A percentile compares a stretch with the other conserved stretches of the same genome.
Conservation (phyloP, 768 basidiomycete genomes). For the Termitomyces sp. region DNA sequence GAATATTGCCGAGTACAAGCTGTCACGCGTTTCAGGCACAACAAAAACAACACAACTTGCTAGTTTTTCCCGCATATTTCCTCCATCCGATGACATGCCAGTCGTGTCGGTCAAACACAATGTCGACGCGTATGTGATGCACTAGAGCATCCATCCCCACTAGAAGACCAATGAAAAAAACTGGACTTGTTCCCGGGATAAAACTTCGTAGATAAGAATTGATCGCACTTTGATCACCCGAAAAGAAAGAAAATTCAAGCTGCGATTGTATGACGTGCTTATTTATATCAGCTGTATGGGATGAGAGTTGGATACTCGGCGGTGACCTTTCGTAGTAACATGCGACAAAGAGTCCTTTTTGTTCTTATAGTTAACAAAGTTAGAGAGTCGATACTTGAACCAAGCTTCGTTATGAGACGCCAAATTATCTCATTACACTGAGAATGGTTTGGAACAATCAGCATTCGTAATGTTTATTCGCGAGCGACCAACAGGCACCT, state of each 20-base stretch:
- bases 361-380: background rate
- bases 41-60: background rate
- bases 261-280: too few relatives aligned
- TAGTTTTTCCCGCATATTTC: background rate
- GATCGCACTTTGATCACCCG: background rate
- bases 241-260: background rate
- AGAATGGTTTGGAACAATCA: background rate
- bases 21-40: background rate
- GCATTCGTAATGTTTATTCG: too few relatives aligned
- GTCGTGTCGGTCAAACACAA: too few relatives aligned
- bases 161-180: background rate
- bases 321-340: background rate
- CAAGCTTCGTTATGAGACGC: background rate
- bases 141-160: background rate
- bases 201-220: background rate
- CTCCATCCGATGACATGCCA: too few relatives aligned
- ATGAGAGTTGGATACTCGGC: background rate
- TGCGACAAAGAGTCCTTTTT: background rate
- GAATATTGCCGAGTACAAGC: too few relatives aligned
- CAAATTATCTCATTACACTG: background rate
- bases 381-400: background rate
- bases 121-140: background rate
- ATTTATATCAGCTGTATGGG: background rate
- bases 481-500: slow-evolving; percentile 5
- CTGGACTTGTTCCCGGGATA: background rate